Conservation (phyloP, 495 filamentous ascomycete species). For the Entonaema liquescens region DNA sequence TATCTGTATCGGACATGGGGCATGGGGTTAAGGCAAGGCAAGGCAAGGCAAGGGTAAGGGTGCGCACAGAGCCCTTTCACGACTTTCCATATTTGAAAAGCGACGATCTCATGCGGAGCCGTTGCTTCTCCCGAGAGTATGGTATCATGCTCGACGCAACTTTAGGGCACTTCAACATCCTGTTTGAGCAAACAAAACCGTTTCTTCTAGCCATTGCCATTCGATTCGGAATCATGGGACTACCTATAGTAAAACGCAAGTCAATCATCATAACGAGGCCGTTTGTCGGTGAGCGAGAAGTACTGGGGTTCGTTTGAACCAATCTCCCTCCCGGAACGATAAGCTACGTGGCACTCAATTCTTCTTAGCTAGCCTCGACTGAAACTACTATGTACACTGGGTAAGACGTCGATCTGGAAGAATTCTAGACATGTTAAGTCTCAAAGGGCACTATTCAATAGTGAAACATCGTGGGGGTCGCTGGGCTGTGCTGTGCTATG, state of each 20-base stretch:
- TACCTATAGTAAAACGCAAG: constrained; percentile 16
- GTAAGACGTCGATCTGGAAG: constrained; percentile 39
- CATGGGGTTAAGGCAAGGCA: too few species aligned
- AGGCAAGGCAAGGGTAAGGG: constrained; percentile 13
- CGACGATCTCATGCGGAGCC: constrained; percentile 17
- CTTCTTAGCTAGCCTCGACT: constrained; percentile 26
- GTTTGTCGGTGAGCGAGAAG: constrained; percentile 9
- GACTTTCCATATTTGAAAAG: constrained; percentile 32
- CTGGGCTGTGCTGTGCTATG: constrained; percentile 16
- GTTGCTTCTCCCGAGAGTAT: constrained; percentile 29
- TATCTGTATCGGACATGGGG: constrained; percentile 29
- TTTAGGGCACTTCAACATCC: constrained; percentile 21
- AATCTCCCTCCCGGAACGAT: constrained; percentile 29
- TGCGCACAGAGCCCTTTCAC: constrained; percentile 9
- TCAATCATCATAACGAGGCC: constrained; percentile 19
- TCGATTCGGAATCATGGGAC: constrained; percentile 12
- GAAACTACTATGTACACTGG: constrained; percentile 9
- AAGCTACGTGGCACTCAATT: constrained; percentile 19
- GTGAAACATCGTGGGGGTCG: constrained; percentile 40
- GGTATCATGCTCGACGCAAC: constrained; percentile 30
- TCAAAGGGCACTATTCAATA: constrained; percentile 25
- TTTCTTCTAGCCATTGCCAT: constrained; percentile 3
- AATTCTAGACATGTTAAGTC: constrained; percentile 41
- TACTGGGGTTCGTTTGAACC: constrained; percentile 5
- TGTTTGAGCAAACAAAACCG: constrained; percentile 32